These are phyloP conservation scores for Irpex sp. DNA, from an alignment of 1,284 basidiomycete genomes.

Conservation along the genomic window DNA sequence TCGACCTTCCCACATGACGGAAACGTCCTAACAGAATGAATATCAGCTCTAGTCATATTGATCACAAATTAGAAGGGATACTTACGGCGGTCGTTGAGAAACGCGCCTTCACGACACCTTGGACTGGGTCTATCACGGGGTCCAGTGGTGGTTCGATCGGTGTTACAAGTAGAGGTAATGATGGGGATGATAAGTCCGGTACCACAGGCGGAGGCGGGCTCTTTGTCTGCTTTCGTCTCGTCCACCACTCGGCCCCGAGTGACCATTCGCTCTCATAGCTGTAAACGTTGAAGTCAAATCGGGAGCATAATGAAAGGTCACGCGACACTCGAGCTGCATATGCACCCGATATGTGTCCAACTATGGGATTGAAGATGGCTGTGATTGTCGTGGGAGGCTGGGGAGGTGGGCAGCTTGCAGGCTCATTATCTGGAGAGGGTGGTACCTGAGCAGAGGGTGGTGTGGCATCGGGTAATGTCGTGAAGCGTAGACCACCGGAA, in stretches of 20 bases:
- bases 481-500: conserved; percentile 90
- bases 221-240: conserved; percentile 43
- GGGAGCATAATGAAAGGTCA: conserved; percentile 83
- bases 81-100: conserved; percentile 83
- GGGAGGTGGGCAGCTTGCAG: conserved; percentile 31
- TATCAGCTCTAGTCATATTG: background rate
- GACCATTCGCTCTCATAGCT: conserved; percentile 96
- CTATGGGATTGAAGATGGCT: conserved; percentile 93
- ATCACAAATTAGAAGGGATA: conserved; percentile 8
- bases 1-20: conserved; percentile 93
- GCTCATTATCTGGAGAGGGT: background rate
- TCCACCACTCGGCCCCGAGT: conserved; percentile 93
- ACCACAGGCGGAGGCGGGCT: conserved; percentile 5
- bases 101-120: conserved; percentile 85
- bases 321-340: conserved; percentile 86
- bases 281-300: conserved; percentile 98
- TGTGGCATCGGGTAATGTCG: conserved; percentile 77
- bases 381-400: conserved; percentile 92
- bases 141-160: conserved; percentile 20
- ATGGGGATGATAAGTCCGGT: conserved; percentile 10
- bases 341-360: conserved; percentile 88
- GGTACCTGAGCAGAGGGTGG: conserved; percentile 53
- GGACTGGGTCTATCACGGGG: conserved; percentile 36
- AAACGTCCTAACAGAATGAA: conserved; percentile 59
- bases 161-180: conserved; percentile 10